Base-by-base conservation (phyloP, 495 filamentous ascomycete species). In the Penicillium manginii region DNA sequence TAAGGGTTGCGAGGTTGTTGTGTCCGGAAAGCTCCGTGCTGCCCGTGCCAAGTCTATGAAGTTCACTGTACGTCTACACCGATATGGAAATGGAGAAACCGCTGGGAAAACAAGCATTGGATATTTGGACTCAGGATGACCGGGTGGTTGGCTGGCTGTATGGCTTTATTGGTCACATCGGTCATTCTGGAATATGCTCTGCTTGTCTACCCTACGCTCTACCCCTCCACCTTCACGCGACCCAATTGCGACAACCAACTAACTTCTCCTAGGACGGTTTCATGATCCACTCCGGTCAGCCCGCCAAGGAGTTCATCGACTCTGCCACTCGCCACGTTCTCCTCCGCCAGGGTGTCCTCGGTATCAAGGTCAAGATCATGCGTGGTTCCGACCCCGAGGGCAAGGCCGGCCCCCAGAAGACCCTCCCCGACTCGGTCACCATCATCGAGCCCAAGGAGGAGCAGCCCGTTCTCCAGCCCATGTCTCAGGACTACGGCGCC, bases 361-460 rank as follows among this genome's bases (percentile, higher is more conserved):
- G 94, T 82, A 98, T 98, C 87, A 98, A 98, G 86, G 94, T 98
- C 76, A 98, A 98, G 92, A 98, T 98, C 84, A 98, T 98, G 94
- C 94, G 94, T 78, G 96, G 96, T 73, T 94, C 90, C 72, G 94
- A 98, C 83, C 94, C 96, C 73, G 94, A 98, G 83, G 93, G 93
- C 86, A 98, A 98, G 88, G 84, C 89, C 71, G 96, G 96, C 64
- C 92, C 93, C 61, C 88, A 91, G 79, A 97, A 98, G 85, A 88
- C 92, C 65, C 88, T 98, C 57, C 94, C 94, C 63, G 94, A 98
- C 80, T 90, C 91, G 75, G 94, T 98, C 76, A 97, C 92, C 73
- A 91, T 98, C 82, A 96, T 97, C 80, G 96, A 98, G 86, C 94
- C 94, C 79, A 98, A 98, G 89, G 94, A 98, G 80, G 94, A 98